These are phyloP conservation scores for Naematelia encephala DNA, from an alignment of 768 basidiomycete species.

Conservation along the genomic window DNA sequence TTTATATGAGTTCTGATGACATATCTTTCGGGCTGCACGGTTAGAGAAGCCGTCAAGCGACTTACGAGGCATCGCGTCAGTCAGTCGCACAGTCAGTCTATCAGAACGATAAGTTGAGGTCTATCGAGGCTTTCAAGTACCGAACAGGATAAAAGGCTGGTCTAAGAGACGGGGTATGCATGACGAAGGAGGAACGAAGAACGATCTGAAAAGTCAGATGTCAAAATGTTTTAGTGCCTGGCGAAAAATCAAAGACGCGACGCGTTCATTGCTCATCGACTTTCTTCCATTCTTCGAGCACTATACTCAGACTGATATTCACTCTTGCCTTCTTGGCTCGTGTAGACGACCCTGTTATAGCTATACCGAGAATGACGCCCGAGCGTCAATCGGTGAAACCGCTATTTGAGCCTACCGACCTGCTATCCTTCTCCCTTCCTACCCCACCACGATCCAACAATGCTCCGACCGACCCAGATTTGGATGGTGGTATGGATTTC, in stretches of 20 bases:
- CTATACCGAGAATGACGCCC: not conserved
- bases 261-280: not conserved
- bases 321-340: too few relatives aligned
- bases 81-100: too few relatives aligned
- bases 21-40: not conserved
- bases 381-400: not conserved
- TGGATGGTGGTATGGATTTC: not conserved
- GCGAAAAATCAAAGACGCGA: not conserved
- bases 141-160: too few relatives aligned
- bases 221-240: too few relatives aligned
- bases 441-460: conserved; percentile 4
- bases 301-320: too few relatives aligned
- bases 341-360: too few relatives aligned
- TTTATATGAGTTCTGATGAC: conserved; percentile 49
- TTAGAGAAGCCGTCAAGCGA: not conserved
- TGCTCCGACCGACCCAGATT: not conserved
- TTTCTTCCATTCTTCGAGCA: not conserved
- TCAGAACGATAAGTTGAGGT: too few relatives aligned
- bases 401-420: conserved; percentile 4
- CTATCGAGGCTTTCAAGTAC: too few relatives aligned
- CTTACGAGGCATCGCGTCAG: not conserved
- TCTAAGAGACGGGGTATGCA: not conserved
- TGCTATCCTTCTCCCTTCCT: conserved; percentile 4
- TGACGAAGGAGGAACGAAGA: not conserved
- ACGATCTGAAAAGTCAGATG: too few relatives aligned